Evolutionary conservation across 192 early-diverging fungal genomes (phyloP).

Genomic region (Entomortierella lignicola): DNA sequence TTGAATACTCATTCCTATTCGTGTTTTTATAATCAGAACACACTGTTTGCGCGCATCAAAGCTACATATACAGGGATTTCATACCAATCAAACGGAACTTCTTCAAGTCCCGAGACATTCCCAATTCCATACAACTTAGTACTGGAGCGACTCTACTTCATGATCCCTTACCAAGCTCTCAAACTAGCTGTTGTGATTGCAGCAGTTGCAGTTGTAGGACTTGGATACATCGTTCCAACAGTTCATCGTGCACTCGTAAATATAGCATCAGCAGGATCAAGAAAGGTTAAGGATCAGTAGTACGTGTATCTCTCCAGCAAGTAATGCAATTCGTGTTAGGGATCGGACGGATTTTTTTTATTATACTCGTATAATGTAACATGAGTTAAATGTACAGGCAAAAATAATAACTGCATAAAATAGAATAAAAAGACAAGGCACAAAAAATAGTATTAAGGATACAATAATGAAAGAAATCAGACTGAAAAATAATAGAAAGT

Average conservation of each 20-base stretch:
- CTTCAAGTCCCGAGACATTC: slow-evolving; percentile 14
- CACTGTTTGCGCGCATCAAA: slow-evolving; percentile 44
- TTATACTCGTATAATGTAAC: too few species aligned
- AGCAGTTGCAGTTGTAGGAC: slow-evolving; percentile 1
- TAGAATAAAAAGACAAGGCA: too few species aligned
- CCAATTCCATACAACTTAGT: slow-evolving; percentile 41
- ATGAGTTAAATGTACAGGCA: too few species aligned
- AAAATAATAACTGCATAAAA: too few species aligned
- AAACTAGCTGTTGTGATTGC: slow-evolving; percentile 33
- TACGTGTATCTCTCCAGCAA: too few species aligned
- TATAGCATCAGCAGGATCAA: background rate
- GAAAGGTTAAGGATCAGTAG: too few species aligned
- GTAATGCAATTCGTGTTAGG: too few species aligned
- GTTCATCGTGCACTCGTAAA: slow-evolving; percentile 1
- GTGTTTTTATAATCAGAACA: slow-evolving; percentile 15
- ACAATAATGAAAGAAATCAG: too few species aligned
- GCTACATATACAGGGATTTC: slow-evolving; percentile 47
- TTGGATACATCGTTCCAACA: slow-evolving; percentile 22
- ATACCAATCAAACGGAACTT: slow-evolving; percentile 9
- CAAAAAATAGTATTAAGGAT: too few species aligned
- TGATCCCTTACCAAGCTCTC: slow-evolving; percentile 49
- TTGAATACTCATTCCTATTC: too few species aligned
- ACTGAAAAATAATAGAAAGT: too few species aligned
- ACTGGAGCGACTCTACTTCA: slow-evolving; percentile 35
- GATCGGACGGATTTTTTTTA: too few species aligned